Percentiles rank a stretch among this genome's conserved stretches.
Conservation (phyloP, 768 basidiomycete species). For the Pleurotus salmoneostramineus region DNA sequence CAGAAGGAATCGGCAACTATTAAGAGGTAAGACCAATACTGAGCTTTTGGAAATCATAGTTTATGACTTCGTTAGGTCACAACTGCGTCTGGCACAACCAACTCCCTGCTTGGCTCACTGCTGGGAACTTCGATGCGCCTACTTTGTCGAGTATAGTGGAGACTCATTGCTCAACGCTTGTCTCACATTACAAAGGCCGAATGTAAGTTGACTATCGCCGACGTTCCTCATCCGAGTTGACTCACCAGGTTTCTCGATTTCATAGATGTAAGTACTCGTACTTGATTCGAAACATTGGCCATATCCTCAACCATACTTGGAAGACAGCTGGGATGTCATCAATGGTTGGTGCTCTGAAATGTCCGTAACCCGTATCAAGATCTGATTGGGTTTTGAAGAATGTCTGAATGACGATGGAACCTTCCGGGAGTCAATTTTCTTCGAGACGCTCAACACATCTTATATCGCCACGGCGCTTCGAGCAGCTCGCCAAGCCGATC, state of each 20-base stretch:
- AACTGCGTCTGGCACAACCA: slow-evolving; percentile 52
- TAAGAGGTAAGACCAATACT: slow-evolving; percentile 29
- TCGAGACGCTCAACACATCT: slow-evolving; percentile 29
- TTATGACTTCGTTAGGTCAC: slow-evolving; percentile 25
- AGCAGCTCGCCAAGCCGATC: slow-evolving; percentile 25
- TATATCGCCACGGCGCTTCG: slow-evolving; percentile 39
- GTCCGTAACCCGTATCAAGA: background rate
- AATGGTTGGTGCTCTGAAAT: slow-evolving; percentile 22
- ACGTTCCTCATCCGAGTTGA: background rate
- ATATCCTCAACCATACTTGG: background rate
- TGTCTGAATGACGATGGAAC: slow-evolving; percentile 46
- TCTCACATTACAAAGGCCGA: slow-evolving; percentile 50
- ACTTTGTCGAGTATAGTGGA: slow-evolving; percentile 40
- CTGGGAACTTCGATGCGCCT: slow-evolving; percentile 35
- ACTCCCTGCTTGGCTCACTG: slow-evolving; percentile 46
- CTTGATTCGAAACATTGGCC: no score
- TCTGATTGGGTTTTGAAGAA: slow-evolving; percentile 18
- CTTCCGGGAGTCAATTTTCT: slow-evolving; percentile 40
- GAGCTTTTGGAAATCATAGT: no score
- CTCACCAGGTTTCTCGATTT: background rate
- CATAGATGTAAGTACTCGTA: background rate
- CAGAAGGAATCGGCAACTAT: slow-evolving; percentile 38
- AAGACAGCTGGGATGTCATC: slow-evolving; percentile 39
- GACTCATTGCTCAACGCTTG: slow-evolving; percentile 45
- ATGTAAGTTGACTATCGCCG: slow-evolving; percentile 28